A percentile compares a stretch with the other conserved stretches of the same genome.
Evolutionary conservation across 78 protist species (phyloP).

Genomic region (Pigoraptor vietnamica): DNA sequence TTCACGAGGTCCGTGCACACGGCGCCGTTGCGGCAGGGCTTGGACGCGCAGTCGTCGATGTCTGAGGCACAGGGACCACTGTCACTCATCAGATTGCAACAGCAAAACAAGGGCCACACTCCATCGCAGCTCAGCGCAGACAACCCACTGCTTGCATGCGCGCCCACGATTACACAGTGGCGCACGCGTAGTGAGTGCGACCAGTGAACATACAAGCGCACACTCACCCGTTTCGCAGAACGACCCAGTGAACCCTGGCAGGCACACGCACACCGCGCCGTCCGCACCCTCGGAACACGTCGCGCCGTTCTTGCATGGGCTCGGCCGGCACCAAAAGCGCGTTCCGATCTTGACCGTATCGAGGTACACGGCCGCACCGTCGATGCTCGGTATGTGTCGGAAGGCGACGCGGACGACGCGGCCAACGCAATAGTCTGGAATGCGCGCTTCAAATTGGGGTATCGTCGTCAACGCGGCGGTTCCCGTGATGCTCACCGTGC

Average conservation of each 20-base stretch:
- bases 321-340: neutral
- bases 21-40: neutral
- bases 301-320: neutral
- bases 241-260: neutral
- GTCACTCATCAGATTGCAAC: neutral
- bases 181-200: neutral
- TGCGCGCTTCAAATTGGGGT: neutral
- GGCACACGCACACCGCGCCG: neutral
- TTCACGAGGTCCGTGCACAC: neutral
- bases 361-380: neutral
- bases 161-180: too few species aligned
- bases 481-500: neutral
- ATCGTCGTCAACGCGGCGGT: neutral
- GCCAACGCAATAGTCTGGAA: neutral
- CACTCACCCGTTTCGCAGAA: neutral
- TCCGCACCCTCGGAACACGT: neutral
- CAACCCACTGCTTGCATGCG: too few species aligned
- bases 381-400: neutral
- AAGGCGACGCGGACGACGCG: neutral
- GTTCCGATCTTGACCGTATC: neutral
- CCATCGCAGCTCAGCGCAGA: too few species aligned
- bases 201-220: neutral
- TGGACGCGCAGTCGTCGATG: neutral
- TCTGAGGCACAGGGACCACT: neutral
- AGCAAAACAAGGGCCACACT: neutral